These are phyloP conservation scores for Conticribra guillardii DNA, from an alignment of 108 stramenopile species.

Conservation along the genomic window DNA sequence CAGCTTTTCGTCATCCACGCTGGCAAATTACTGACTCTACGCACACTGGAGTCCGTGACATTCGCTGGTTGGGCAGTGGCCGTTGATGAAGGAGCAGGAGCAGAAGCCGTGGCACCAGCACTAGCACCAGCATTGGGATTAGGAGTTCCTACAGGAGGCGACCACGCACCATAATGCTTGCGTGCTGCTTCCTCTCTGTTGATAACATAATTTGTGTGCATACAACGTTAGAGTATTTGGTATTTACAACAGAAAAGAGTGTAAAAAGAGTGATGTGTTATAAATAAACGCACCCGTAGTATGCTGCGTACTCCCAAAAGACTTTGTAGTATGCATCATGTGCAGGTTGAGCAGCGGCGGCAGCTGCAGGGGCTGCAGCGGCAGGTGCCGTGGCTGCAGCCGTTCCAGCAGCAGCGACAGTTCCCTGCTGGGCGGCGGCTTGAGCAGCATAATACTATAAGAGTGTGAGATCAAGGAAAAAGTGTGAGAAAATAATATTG, in stretches of 20 bases:
- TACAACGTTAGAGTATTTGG: no score
- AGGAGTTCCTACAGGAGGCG: slow-evolving; percentile 85
- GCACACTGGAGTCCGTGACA: slow-evolving; percentile 75
- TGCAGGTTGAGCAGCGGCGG: slow-evolving; percentile 46
- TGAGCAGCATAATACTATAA: slow-evolving; percentile 66
- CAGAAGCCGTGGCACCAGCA: slow-evolving; percentile 35
- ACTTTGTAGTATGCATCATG: slow-evolving; percentile 89
- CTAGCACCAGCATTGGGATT: slow-evolving; percentile 83
- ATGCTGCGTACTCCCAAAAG: slow-evolving; percentile 86
- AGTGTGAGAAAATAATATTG: slow-evolving; percentile 6
- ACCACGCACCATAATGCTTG: slow-evolving; percentile 88
- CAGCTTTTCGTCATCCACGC: slow-evolving; percentile 96
- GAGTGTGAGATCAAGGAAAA: not conserved
- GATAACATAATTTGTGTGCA: not conserved
- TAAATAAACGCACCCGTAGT: slow-evolving; percentile 39
- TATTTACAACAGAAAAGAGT: no score
- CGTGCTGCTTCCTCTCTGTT: slow-evolving; percentile 84
- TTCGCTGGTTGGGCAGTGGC: slow-evolving; percentile 11
- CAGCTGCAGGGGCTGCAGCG: slow-evolving; percentile 31
- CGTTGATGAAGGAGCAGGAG: slow-evolving; percentile 19
- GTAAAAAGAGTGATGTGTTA: no score
- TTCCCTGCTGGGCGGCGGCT: slow-evolving; percentile 43
- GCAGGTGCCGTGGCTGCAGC: slow-evolving; percentile 43
- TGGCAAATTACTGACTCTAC: slow-evolving; percentile 87
- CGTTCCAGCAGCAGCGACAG: slow-evolving; percentile 21